Evolutionary conservation across 805 yeast genomes (phyloP).

Genomic region (Saturnispora quitensis): DNA sequence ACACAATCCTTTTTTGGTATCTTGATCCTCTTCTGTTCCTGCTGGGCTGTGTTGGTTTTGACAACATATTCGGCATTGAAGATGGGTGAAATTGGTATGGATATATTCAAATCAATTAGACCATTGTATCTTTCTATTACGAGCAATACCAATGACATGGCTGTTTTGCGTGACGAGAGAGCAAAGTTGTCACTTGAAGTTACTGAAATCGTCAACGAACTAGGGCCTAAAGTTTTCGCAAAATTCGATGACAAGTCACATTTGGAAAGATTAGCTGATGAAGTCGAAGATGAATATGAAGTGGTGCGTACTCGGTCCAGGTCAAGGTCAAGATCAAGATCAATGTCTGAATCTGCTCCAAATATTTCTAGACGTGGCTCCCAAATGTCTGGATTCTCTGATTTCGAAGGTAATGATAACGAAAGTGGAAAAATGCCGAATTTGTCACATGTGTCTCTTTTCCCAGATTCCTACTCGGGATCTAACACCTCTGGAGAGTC

Average conservation of each 20-base stretch:
- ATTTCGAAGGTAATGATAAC: constrained; percentile 10
- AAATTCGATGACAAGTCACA: constrained; percentile 40
- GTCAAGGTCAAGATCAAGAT: constrained; percentile 15
- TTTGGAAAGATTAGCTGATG: constrained; percentile 12
- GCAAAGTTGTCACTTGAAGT: constrained; percentile 58
- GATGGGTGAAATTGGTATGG: constrained; percentile 91
- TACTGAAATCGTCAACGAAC: constrained; percentile 67
- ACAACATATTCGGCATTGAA: constrained; percentile 83
- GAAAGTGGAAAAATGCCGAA: constrained; percentile 17
- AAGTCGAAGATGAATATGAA: constrained; percentile 19
- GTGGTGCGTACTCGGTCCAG: constrained; percentile 17
- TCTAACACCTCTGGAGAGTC: not conserved
- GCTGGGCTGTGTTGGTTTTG: constrained; percentile 55
- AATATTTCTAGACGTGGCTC: constrained; percentile 16
- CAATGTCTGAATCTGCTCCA: constrained; percentile 11
- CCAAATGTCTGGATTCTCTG: constrained; percentile 23
- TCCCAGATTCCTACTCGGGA: constrained; percentile 18
- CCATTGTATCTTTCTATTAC: constrained; percentile 62
- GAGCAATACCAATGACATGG: constrained; percentile 41
- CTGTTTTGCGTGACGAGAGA: constrained; percentile 53
- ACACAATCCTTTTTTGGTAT: constrained; percentile 4
- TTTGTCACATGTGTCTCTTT: constrained; percentile 26
- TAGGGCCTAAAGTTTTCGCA: constrained; percentile 82
- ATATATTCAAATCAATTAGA: constrained; percentile 70
- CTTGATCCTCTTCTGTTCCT: constrained; percentile 33